Conservation (phyloP, 352 stramenopile genomes). For the Saprolegnia diclina region DNA sequence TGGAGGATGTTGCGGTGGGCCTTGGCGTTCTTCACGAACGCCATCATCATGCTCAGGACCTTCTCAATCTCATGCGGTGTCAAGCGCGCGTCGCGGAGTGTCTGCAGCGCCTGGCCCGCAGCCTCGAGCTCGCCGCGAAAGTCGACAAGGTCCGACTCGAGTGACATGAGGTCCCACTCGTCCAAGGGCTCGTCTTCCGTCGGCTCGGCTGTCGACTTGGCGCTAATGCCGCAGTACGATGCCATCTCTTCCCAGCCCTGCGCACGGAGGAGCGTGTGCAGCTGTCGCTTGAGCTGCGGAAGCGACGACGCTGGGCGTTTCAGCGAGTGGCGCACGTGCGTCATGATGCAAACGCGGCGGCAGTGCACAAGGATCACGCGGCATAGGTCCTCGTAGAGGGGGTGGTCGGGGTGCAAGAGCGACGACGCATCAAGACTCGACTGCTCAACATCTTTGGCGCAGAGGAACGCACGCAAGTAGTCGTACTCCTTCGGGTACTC, state of each 20-base stretch:
- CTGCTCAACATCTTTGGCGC: conserved; percentile 49
- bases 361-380: conserved; percentile 26
- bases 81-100: conserved; percentile 55
- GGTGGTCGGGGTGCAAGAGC: conserved; percentile 11
- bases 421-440: conserved; percentile 6
- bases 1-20: conserved; percentile 84
- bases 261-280: conserved; percentile 69
- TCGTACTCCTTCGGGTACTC: conserved; percentile 54
- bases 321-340: conserved; percentile 12
- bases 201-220: conserved; percentile 15
- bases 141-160: conserved; percentile 83
- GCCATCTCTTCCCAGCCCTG: conserved; percentile 43
- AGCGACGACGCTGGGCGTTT: conserved; percentile 39
- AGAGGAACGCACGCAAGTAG: conserved; percentile 68
- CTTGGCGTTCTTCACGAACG: conserved; percentile 80
- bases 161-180: conserved; percentile 82
- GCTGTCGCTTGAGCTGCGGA: conserved; percentile 79
- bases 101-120: conserved; percentile 49
- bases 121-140: conserved; percentile 71
- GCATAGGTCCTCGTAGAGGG: conserved; percentile 23
- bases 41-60: conserved; percentile 78
- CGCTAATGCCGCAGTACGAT: conserved; percentile 24
- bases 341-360: conserved; percentile 1
- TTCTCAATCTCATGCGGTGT: conserved; percentile 73
- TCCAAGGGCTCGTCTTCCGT: background rate